Evolutionary conservation across 371 early-diverging fungal species (phyloP).

Genomic region (Dinochytrium kinnereticum): DNA sequence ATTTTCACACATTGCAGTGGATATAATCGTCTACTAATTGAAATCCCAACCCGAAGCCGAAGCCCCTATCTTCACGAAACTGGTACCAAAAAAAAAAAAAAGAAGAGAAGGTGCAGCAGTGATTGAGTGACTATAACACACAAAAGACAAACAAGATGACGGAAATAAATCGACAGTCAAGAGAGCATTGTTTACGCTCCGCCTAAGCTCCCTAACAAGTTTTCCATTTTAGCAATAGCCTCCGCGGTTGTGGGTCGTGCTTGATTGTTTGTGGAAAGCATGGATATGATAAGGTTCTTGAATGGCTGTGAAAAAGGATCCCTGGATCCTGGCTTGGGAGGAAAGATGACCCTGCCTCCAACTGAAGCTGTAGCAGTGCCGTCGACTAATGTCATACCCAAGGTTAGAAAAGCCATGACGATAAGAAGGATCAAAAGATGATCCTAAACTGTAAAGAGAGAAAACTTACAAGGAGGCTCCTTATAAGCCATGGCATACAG

Average conservation of each 20-base stretch:
- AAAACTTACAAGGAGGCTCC: constrained; percentile 47
- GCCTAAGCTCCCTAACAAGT: constrained; percentile 19
- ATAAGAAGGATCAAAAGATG: too few relatives aligned
- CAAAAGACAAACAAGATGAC: too few relatives aligned
- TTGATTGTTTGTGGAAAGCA: constrained; percentile 29
- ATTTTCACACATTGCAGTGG: not conserved
- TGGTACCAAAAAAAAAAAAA: too few relatives aligned
- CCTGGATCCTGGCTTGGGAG: constrained; percentile 29
- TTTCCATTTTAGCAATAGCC: constrained; percentile 28
- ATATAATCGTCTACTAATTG: too few relatives aligned
- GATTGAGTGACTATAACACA: too few relatives aligned
- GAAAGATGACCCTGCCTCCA: constrained; percentile 15
- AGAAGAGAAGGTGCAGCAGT: too few relatives aligned
- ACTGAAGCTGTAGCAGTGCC: constrained; percentile 46
- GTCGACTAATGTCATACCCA: constrained; percentile 34
- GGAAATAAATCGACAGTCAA: not conserved
- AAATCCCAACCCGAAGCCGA: too few relatives aligned
- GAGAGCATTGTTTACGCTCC: constrained; percentile 13
- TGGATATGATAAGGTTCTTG: constrained; percentile 35
- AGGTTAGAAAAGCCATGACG: not conserved
- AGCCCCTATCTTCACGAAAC: too few relatives aligned
- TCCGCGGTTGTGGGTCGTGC: constrained; percentile 37
- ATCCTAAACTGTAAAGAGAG: too few relatives aligned
- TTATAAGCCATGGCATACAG: constrained; percentile 53
- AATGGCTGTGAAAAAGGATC: constrained; percentile 46